Percentiles rank a stretch among this genome's conserved stretches.
Evolutionary conservation across 2,329 filamentous ascomycete genomes (phyloP).

Genomic region (Epichloe amarillans): DNA sequence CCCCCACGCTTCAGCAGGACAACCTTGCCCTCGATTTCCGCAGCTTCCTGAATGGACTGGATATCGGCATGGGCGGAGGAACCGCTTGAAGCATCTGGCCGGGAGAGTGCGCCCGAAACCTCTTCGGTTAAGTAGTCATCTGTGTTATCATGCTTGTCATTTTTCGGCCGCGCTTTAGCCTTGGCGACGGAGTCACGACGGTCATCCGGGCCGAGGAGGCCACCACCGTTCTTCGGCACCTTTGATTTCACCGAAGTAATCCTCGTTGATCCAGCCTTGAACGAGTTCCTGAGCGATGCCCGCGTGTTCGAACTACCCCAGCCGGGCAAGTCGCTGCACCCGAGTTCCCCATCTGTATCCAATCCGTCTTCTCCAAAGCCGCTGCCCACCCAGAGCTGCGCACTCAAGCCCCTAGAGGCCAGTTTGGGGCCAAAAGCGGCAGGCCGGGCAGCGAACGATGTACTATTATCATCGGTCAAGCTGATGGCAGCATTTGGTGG

Average conservation of each 20-base stretch:
- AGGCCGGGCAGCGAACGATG: conserved; percentile 85
- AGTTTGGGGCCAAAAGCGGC: conserved; percentile 83
- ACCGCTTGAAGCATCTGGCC: conserved; percentile 21
- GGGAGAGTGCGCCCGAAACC: conserved; percentile 18
- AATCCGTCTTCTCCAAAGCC: conserved; percentile 74
- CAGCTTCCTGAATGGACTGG: conserved; percentile 77
- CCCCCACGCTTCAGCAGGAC: conserved; percentile 90
- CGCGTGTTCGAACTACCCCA: conserved; percentile 56
- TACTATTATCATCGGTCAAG: conserved; percentile 94
- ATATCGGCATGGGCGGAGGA: conserved; percentile 66
- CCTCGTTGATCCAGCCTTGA: conserved; percentile 16
- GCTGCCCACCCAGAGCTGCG: conserved; percentile 84
- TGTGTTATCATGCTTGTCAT: conserved; percentile 54
- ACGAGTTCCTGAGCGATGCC: conserved; percentile 26
- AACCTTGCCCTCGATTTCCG: conserved; percentile 87
- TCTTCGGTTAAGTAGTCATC: conserved; percentile 67
- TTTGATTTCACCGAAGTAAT: conserved; percentile 8
- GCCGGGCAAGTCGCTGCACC: conserved; percentile 86
- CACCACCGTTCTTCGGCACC: conserved; percentile 9
- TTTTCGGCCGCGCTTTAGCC: conserved; percentile 4
- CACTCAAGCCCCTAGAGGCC: conserved; percentile 64
- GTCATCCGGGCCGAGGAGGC: conserved; percentile 16
- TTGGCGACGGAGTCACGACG: conserved; percentile 10
- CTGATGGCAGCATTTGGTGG: conserved; percentile 92
- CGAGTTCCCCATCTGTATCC: conserved; percentile 68